A percentile compares a stretch with the other conserved stretches of the same genome.
Conservation (phyloP, 345 rosid species). For the Citrus hindsii region DNA sequence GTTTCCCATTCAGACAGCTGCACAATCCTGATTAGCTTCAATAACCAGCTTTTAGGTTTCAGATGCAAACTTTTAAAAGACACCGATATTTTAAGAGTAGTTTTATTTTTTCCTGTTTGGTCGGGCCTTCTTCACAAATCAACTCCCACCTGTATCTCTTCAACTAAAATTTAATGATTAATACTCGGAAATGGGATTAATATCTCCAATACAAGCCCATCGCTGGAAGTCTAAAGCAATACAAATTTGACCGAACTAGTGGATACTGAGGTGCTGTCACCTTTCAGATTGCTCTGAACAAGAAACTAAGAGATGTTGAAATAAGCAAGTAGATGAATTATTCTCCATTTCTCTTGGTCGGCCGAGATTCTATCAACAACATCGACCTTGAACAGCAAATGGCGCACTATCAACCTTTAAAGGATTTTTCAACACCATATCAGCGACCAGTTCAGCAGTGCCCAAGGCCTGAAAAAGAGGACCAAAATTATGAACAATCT, state of each 20-base stretch:
- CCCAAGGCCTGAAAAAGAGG: conserved; percentile 65
- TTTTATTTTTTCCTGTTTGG: too few species aligned
- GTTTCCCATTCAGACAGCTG: not conserved
- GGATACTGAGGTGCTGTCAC: not conserved
- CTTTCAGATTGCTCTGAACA: not conserved
- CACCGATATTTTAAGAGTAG: too few species aligned
- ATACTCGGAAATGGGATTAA: not conserved
- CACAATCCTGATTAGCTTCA: not conserved
- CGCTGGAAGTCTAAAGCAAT: not conserved
- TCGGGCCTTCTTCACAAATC: too few species aligned
- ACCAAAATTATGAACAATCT: conserved; percentile 10
- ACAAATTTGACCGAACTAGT: not conserved
- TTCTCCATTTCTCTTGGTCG: conserved; percentile 7
- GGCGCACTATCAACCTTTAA: conserved; percentile 39
- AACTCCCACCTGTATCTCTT: too few species aligned
- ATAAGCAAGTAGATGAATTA: not conserved
- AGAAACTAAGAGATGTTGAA: not conserved
- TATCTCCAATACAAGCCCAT: not conserved
- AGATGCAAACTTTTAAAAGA: too few species aligned
- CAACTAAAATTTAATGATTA: not conserved
- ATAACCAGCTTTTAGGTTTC: not conserved
- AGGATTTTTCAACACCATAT: conserved; percentile 67
- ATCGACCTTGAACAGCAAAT: conserved; percentile 52
- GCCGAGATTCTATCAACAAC: conserved; percentile 21
- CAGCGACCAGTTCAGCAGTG: conserved; percentile 82